phyloP scores from a whole-genome alignment of 179 eudicot species.

The Beta lomatogona region DNA sequence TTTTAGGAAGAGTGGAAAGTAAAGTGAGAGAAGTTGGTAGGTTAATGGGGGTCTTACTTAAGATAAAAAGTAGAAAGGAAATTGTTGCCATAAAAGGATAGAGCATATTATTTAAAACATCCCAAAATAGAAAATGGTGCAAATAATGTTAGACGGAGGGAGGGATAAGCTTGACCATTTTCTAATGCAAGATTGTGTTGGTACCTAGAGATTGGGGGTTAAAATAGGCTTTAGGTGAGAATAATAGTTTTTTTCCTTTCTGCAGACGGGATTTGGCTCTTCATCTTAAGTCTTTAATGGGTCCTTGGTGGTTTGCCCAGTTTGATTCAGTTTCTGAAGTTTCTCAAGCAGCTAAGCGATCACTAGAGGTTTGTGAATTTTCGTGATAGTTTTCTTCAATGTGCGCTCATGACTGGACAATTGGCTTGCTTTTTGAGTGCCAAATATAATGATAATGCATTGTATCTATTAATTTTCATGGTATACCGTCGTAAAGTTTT shows the following conservation, averaged over 20 bases:
- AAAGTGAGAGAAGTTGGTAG: too few relatives aligned
- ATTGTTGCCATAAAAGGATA: too few relatives aligned
- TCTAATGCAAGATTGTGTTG: slow-evolving; percentile 8
- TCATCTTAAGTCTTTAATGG: slow-evolving; percentile 85
- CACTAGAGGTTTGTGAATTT: slow-evolving; percentile 83
- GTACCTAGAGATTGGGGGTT: not conserved
- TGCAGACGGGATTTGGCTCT: slow-evolving; percentile 92
- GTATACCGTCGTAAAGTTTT: not conserved
- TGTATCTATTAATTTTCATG: not conserved
- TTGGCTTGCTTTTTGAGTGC: slow-evolving; percentile 4
- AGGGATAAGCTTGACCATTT: not conserved
- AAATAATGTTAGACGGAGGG: too few relatives aligned
- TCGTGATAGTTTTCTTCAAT: slow-evolving; percentile 10
- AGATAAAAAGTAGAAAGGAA: too few relatives aligned
- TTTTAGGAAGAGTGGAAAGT: too few relatives aligned
- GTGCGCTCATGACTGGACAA: not conserved
- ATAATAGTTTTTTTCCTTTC: slow-evolving; percentile 17
- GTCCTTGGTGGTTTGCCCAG: slow-evolving; percentile 99
- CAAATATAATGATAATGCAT: not conserved
- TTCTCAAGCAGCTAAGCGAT: slow-evolving; percentile 83
- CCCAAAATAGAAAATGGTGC: too few relatives aligned
- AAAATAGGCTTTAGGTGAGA: slow-evolving; percentile 1
- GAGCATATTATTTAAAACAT: too few relatives aligned
- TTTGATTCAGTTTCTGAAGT: slow-evolving; percentile 92
- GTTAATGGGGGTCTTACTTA: too few relatives aligned